phyloP scores from a whole-genome alignment of 352 stramenopile genomes.

The Phytophthora idaei region DNA sequence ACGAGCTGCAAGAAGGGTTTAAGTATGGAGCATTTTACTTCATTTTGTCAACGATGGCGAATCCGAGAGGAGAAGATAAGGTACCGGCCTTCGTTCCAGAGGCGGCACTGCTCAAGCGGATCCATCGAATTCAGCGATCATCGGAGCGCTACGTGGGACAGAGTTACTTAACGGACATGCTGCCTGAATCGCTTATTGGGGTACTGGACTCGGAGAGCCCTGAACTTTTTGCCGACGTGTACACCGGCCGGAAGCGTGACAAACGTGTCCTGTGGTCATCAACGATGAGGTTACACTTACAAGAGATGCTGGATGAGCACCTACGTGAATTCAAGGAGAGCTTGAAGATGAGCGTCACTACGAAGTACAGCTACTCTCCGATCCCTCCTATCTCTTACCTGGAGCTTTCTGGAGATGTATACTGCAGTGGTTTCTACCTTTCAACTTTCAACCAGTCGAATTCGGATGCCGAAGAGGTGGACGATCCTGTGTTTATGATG shows the following conservation, averaged over 20 bases:
- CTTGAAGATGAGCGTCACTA: conserved; percentile 56
- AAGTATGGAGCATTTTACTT: conserved; percentile 78
- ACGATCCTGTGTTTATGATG: conserved; percentile 80
- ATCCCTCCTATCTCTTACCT: conserved; percentile 72
- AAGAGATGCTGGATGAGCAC: conserved; percentile 76
- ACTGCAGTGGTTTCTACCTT: conserved; percentile 77
- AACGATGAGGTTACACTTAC: conserved; percentile 73
- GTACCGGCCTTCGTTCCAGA: conserved; percentile 59
- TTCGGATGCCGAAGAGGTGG: conserved; percentile 62
- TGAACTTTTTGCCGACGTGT: conserved; percentile 72
- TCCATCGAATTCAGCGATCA: conserved; percentile 67
- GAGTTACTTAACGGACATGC: conserved; percentile 72
- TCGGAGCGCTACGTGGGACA: conserved; percentile 51
- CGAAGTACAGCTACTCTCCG: conserved; percentile 64
- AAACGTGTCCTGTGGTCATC: conserved; percentile 75
- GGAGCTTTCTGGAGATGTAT: conserved; percentile 77
- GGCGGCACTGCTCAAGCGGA: conserved; percentile 60
- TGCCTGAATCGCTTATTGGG: conserved; percentile 75
- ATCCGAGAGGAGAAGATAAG: conserved; percentile 28
- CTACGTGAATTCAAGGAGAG: conserved; percentile 70
- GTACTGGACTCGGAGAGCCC: conserved; percentile 70
- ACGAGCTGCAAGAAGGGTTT: conserved; percentile 57
- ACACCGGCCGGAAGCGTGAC: conserved; percentile 56
- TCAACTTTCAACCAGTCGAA: conserved; percentile 68
- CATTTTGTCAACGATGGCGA: conserved; percentile 51